phyloP scores from a whole-genome alignment of 2,329 filamentous ascomycete species.

The Neofusicoccum laricinum region DNA sequence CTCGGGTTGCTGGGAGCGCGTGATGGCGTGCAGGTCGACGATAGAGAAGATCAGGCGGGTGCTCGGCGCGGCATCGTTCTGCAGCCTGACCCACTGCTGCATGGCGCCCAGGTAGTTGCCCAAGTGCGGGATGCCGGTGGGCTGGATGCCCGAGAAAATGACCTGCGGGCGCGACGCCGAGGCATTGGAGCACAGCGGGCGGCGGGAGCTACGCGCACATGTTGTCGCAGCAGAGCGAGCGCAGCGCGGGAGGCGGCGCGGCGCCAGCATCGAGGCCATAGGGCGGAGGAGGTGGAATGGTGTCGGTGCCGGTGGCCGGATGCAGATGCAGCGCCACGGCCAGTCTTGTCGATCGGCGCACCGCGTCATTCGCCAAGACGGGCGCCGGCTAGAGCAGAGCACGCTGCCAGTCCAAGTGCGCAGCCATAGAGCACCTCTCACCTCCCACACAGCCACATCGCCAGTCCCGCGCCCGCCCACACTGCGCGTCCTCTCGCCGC shows the following conservation, averaged over 20 bases:
- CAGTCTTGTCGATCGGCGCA: not conserved
- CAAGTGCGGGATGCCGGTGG: slow-evolving; percentile 88
- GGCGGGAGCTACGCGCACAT: not conserved
- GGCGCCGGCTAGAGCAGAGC: too few relatives aligned
- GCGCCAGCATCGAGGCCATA: not conserved
- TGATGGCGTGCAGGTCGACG: slow-evolving; percentile 93
- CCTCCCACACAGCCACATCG: slow-evolving; percentile 13
- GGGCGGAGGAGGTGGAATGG: not conserved
- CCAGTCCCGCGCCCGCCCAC: not conserved
- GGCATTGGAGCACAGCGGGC: not conserved
- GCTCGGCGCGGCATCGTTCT: slow-evolving; percentile 57
- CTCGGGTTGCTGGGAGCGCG: slow-evolving; percentile 64
- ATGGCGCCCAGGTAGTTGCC: slow-evolving; percentile 95
- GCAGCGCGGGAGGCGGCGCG: slow-evolving; percentile 6
- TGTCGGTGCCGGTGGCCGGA: not conserved
- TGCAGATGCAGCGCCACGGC: not conserved
- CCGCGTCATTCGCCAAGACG: slow-evolving; percentile 15
- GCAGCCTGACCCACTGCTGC: slow-evolving; percentile 78
- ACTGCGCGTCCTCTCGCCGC: slow-evolving; percentile 1
- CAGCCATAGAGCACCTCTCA: slow-evolving; percentile 1
- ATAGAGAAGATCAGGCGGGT: slow-evolving; percentile 77
- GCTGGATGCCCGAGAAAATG: slow-evolving; percentile 96
- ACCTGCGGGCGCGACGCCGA: slow-evolving; percentile 35
- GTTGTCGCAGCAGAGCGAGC: not conserved
- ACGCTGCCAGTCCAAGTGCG: not conserved